phyloP scores from a whole-genome alignment of 2,329 filamentous ascomycete species.

The Diplodia scrobiculata region DNA sequence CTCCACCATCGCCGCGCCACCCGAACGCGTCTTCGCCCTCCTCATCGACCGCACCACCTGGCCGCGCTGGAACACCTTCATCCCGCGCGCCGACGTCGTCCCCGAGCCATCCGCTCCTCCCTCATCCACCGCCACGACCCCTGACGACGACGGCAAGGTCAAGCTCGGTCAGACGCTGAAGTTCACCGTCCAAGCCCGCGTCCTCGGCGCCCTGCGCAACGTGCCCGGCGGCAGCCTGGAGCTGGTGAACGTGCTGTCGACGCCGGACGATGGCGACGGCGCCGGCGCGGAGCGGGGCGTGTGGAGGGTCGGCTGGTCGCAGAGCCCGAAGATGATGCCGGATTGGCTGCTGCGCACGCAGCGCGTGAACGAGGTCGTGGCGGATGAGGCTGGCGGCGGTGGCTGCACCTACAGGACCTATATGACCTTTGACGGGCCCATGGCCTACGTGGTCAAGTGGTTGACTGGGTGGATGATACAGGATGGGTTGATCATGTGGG shows the following conservation, averaged over 20 bases:
- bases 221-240: conserved; percentile 26
- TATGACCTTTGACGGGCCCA: conserved; percentile 23
- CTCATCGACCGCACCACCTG: conserved; percentile 26
- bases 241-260: conserved; percentile 8
- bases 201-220: conserved; percentile 10
- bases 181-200: conserved; percentile 13
- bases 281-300: conserved; percentile 1
- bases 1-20: conserved; percentile 14
- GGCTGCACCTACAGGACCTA: conserved; percentile 24
- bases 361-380: conserved; percentile 25
- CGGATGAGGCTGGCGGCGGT: not conserved
- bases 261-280: not conserved
- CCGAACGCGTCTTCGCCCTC: conserved; percentile 23
- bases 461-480: conserved; percentile 27
- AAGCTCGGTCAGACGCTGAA: conserved; percentile 9
- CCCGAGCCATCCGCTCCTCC: not conserved
- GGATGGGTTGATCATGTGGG: conserved; percentile 24
- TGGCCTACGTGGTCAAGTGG: conserved; percentile 23
- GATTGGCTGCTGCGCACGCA: conserved; percentile 16
- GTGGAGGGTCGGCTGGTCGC: conserved; percentile 16
- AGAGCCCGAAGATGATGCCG: conserved; percentile 7
- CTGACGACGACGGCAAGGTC: not conserved
- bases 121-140: not conserved
- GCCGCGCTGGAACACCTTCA: conserved; percentile 27
- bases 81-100: conserved; percentile 22